Conservation (phyloP, 352 stramenopile genomes). For the Phytopythium oedochilum region DNA sequence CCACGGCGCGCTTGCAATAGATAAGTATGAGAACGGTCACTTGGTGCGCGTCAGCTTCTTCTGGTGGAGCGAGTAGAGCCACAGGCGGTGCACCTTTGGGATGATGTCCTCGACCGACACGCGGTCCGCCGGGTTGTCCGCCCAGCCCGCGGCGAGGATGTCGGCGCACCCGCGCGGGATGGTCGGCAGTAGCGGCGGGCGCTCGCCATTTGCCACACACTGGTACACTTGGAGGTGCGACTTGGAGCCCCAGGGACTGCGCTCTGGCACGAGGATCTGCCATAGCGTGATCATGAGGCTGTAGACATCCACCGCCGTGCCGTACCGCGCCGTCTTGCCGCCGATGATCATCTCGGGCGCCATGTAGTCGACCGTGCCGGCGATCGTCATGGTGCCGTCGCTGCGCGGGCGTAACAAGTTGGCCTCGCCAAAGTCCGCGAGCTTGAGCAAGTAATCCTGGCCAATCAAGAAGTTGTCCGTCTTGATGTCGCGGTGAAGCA, state of each 20-base stretch:
- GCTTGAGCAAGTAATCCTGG: constrained; percentile 75
- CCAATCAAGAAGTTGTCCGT: constrained; percentile 83
- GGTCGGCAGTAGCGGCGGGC: constrained; percentile 57
- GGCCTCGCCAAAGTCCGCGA: constrained; percentile 82
- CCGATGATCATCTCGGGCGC: constrained; percentile 81
- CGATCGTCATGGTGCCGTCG: constrained; percentile 84
- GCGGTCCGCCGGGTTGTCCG: constrained; percentile 63
- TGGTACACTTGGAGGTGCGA: constrained; percentile 82
- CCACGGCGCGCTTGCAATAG: too few species aligned
- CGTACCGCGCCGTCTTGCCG: constrained; percentile 75
- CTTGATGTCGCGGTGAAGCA: constrained; percentile 84
- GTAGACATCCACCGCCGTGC: constrained; percentile 78
- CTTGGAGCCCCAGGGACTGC: constrained; percentile 67
- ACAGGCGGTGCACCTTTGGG: constrained; percentile 68
- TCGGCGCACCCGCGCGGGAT: constrained; percentile 70
- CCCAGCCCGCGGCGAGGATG: constrained; percentile 72
- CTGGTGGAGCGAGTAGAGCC: constrained; percentile 72
- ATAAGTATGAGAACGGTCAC: too few species aligned
- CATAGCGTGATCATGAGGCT: constrained; percentile 86
- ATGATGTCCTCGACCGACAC: constrained; percentile 75
- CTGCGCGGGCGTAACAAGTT: constrained; percentile 73
- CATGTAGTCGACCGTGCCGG: constrained; percentile 85
- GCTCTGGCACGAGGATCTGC: constrained; percentile 81
- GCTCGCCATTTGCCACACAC: constrained; percentile 62
- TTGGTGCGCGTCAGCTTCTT: constrained; percentile 72